Base-by-base conservation (phyloP, 306 rosid species). In the Bauhinia variegata region DNA sequence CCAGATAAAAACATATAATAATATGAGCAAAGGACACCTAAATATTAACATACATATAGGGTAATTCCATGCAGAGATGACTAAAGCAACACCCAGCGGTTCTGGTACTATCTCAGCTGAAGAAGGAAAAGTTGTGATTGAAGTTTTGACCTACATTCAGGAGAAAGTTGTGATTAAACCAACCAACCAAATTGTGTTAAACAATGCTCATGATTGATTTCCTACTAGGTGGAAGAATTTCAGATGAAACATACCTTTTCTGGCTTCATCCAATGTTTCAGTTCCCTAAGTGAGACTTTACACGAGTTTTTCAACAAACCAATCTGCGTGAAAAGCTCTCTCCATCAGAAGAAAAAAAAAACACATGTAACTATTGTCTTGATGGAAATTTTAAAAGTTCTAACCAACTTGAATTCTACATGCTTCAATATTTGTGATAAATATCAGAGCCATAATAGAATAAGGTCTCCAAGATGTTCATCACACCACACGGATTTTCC, bases 41-140 rank as follows among this genome's bases (percentile, higher is more conserved):
- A 63, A 69, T 34, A 30, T 61, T 32, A 42, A 83, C 99, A n/a
- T 95, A 95, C 99, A 75, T 63, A 95, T 86, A 52, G 99, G 99
- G 79, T 95, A 95, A 83, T 95, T 95, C 99, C 99, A 95, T 8
- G 99, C 87, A 15, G 99, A 88, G 70, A 95, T 95, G 70, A 88
- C 56, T 43, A 95, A 64, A 19, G 85, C 89, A 68, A 88, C 95
- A 42, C 99, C 99, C 33, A 95, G 70, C 17, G 99, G 99, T 76
- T 95, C 99, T 41, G 97, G 78, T 54, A 95, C 96, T 71, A 95
- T 88, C 78, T 89, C 92, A 56, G 97, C 99, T 36, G 99, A 88
- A 16, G 99, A 87, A 66, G 99, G 99, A 79, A 90, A 95, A 38
- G 88, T 75, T 32, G 83, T 36, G 4, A 95, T 7, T 50, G 97